A percentile compares a stretch with the other conserved stretches of the same genome.
Evolutionary conservation across 129 eudicot species (phyloP).

Genomic region (Ambrosia artemisiifolia): DNA sequence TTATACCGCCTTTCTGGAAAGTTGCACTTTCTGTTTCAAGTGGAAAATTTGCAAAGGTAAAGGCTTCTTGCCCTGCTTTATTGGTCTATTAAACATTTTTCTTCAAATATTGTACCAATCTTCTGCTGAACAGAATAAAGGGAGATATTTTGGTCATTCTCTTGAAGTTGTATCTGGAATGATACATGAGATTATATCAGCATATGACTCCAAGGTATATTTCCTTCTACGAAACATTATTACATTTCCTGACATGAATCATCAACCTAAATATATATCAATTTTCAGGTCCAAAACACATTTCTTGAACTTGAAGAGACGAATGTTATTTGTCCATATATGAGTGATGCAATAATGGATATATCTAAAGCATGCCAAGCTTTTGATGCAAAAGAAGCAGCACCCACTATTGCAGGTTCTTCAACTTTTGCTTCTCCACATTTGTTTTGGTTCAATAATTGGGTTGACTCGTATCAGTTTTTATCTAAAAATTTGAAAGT

Average conservation of each 20-base stretch:
- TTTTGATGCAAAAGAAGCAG: slow-evolving; percentile 83
- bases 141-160: slow-evolving; percentile 53
- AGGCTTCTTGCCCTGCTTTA: background rate
- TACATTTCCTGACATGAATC: background rate
- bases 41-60: slow-evolving; percentile 89
- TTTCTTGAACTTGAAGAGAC: slow-evolving; percentile 76
- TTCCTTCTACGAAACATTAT: background rate
- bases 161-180: slow-evolving; percentile 83
- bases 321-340: slow-evolving; percentile 59
- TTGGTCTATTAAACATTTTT: slow-evolving; percentile 3
- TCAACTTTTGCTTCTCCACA: slow-evolving; percentile 4
- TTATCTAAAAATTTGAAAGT: background rate
- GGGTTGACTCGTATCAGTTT: background rate
- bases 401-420: slow-evolving; percentile 68
- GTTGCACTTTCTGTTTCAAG: slow-evolving; percentile 73
- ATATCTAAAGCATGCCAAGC: slow-evolving; percentile 71
- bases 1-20: slow-evolving; percentile 87
- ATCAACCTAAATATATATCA: background rate
- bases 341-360: slow-evolving; percentile 78
- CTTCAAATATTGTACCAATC: slow-evolving; percentile 24
- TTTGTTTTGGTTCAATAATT: background rate
- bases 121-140: slow-evolving; percentile 62
- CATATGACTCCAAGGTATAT: slow-evolving; percentile 72
- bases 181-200: slow-evolving; percentile 63
- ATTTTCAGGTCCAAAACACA: slow-evolving; percentile 58